These are phyloP conservation scores for Pelargonium nanum DNA, from an alignment of 345 rosid species.

Conservation along the genomic window DNA sequence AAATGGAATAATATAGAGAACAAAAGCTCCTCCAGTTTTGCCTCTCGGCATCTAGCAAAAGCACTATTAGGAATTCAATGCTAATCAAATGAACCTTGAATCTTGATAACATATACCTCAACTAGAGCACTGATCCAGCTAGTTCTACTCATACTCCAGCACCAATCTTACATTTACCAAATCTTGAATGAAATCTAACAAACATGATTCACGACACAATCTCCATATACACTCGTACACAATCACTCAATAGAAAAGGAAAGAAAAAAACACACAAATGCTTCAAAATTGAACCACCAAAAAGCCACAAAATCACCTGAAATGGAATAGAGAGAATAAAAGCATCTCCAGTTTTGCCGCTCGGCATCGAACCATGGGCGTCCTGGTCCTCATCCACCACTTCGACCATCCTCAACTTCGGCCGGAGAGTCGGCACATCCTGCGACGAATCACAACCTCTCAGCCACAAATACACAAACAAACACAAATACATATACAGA, in stretches of 20 bases:
- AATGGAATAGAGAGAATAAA: slow-evolving; percentile 50
- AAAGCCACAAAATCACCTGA: slow-evolving; percentile 36
- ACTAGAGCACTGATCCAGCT: too few species aligned
- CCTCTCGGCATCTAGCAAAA: too few species aligned
- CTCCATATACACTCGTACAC: too few species aligned
- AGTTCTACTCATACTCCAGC: too few species aligned
- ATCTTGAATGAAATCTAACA: too few species aligned
- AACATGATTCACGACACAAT: too few species aligned
- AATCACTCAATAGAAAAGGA: neutral
- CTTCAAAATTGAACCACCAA: neutral
- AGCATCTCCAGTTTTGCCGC: slow-evolving; percentile 59
- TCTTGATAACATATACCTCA: too few species aligned
- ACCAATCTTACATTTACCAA: too few species aligned
- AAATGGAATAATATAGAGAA: too few species aligned
- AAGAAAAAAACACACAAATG: neutral
- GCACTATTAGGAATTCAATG: too few species aligned
- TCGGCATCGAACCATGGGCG: slow-evolving; percentile 29
- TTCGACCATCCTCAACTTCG: slow-evolving; percentile 47
- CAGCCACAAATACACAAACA: neutral
- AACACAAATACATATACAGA: neutral
- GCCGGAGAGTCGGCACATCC: slow-evolving; percentile 48
- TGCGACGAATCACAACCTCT: slow-evolving; percentile 9
- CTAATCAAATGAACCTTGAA: too few species aligned
- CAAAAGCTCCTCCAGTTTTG: too few species aligned
- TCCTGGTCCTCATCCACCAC: slow-evolving; percentile 21